Evolutionary conservation across 83 land plant genomes (phyloP), one percentile per base, ranked within the genome.

Genomic region (Picea engelmannii): DNA sequence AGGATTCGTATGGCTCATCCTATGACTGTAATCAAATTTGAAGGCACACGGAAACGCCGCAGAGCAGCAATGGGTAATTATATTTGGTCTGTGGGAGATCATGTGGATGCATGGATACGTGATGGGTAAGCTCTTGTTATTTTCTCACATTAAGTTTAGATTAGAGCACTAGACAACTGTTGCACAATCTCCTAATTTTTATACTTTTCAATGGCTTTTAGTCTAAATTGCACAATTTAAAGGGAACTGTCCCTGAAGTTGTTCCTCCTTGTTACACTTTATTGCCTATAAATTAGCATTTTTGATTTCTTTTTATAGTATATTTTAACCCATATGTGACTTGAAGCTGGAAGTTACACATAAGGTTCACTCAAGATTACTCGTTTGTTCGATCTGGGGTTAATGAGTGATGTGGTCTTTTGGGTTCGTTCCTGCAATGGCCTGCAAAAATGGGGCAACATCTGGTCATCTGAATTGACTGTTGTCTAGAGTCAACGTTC

Each of bases 71-170:
- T 80, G 65, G 95, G 85, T n/a, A 84, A 58, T 61, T 84, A 86
- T 84, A 82, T 59, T n/a, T 97, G 98, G 96, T 85, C 88, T 66
- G 91, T 90, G 77, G 98, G 98, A 76, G 99, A 97, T 82, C 95
- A 62, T 60, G 97, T 95, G 63, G 99, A 97, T 91, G 99, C 91
- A 20, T 94, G 91, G 91, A 88, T 93, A 35, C 83, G 84, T 23
- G 88, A 94, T 63, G 90, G 99, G 99, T 97, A 88, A 81, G 83
- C 5, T 49, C 61, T 62, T 44, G 80, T 10, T 47, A 40, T 47
- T 44, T 74, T 74, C 27, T 47, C 2, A 5, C 27, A 21, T 23
- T 12, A 42, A 10, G 47, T 10, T 74, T 8, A 74, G 16, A 74
- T 42, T 47, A 6, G 23, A 25, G 17, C 24, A 74, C 59, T 44